Evolutionary conservation across 257 asterid species (phyloP).

Genomic region (Solanum medicagineum): DNA sequence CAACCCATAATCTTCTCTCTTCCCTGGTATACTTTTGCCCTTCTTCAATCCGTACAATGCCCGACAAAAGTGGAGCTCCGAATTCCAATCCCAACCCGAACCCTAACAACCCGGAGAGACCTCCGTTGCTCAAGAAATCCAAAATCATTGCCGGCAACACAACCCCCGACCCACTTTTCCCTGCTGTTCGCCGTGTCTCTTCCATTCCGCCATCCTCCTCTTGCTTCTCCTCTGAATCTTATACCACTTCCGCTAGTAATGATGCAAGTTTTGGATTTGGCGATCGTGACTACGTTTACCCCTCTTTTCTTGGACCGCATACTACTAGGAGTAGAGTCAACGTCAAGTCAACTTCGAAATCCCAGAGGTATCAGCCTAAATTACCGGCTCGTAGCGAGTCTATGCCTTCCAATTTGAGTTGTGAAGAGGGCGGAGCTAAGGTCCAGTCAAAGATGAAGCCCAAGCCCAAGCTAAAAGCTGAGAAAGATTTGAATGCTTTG

Average conservation of each 20-base stretch:
- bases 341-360: constrained; percentile 35
- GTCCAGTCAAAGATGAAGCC: constrained; percentile 22
- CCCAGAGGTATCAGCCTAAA: constrained; percentile 21
- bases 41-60: constrained; percentile 9
- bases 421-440: constrained; percentile 5
- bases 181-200: constrained; percentile 54
- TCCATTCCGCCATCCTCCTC: constrained; percentile 18
- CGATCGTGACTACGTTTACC: constrained; percentile 86
- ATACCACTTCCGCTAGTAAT: constrained; percentile 9
- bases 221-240: constrained; percentile 6
- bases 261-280: constrained; percentile 44
- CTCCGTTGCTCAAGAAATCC: constrained; percentile 56
- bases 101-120: constrained; percentile 35
- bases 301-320: constrained; percentile 83
- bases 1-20: neutral
- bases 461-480: constrained; percentile 39
- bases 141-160: constrained; percentile 33
- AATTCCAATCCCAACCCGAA: constrained; percentile 13
- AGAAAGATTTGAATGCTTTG: constrained; percentile 46
- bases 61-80: constrained; percentile 23
- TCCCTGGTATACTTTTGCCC: neutral
- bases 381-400: constrained; percentile 33
- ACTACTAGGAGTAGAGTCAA: constrained; percentile 58
- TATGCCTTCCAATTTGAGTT: constrained; percentile 26
- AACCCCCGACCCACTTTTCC: constrained; percentile 35